Evolutionary conservation across 345 rosid species (phyloP).

Genomic region (Nasturtium officinale): DNA sequence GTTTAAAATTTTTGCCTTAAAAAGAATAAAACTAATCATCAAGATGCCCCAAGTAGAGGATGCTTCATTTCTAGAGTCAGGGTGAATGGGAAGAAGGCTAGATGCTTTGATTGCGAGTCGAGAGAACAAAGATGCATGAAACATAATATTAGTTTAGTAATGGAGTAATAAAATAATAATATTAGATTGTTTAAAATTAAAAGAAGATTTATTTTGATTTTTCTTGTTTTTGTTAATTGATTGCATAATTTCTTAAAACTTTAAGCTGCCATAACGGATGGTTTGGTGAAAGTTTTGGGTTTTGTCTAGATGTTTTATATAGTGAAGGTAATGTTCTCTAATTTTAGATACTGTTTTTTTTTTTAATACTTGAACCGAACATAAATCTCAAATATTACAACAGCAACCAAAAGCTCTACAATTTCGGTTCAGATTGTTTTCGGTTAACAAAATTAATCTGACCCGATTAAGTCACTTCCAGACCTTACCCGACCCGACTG

Average conservation of each 20-base stretch:
- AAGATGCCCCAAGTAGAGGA: background rate
- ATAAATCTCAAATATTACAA: background rate
- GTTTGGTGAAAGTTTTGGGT: background rate
- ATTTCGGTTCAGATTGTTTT: slow-evolving; percentile 8
- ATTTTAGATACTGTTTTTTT: too few species aligned
- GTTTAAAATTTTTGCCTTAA: background rate
- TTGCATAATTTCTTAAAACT: background rate
- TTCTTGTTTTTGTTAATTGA: too few species aligned
- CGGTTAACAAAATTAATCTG: slow-evolving; percentile 5
- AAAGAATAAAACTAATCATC: background rate
- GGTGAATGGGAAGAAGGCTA: background rate
- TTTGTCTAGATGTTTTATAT: slow-evolving; percentile 10
- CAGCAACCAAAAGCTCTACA: background rate
- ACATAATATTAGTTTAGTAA: too few species aligned
- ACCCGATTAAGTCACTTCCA: background rate
- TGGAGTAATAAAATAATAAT: too few species aligned
- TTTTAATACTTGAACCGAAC: too few species aligned
- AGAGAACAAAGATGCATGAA: background rate
- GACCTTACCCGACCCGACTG: slow-evolving; percentile 21
- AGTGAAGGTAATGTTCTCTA: background rate
- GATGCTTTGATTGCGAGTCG: background rate
- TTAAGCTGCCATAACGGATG: background rate
- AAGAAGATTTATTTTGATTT: too few species aligned
- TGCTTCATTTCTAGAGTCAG: background rate
- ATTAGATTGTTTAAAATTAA: too few species aligned